Evolutionary conservation across 164 flowering plant genomes (phyloP).

Genomic region (Kingdonia uniflora): DNA sequence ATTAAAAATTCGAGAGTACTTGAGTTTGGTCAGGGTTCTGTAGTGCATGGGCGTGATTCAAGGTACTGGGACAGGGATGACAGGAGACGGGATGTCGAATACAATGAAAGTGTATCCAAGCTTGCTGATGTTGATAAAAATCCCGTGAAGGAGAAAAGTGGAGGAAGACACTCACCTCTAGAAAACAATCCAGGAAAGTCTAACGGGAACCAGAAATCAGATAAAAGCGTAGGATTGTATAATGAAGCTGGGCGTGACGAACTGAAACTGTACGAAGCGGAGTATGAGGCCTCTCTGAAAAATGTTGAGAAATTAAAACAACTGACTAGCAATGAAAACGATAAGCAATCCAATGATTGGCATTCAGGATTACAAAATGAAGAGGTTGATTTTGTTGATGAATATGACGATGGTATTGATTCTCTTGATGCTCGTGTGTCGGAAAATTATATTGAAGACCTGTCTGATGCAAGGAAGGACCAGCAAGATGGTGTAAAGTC

Average conservation of each 20-base stretch:
- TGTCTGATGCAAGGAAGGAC: slow-evolving; percentile 13
- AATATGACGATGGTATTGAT: slow-evolving; percentile 79
- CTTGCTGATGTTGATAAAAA: slow-evolving; percentile 16
- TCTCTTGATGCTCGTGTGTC: slow-evolving; percentile 37
- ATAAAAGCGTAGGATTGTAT: slow-evolving; percentile 50
- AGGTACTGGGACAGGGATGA: slow-evolving; percentile 97
- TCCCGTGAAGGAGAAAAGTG: slow-evolving; percentile 13
- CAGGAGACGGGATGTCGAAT: slow-evolving; percentile 87
- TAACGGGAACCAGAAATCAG: slow-evolving; percentile 7
- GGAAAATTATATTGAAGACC: slow-evolving; percentile 27
- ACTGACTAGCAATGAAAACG: slow-evolving; percentile 14
- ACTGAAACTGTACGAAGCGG: slow-evolving; percentile 74
- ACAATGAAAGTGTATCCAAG: slow-evolving; percentile 55
- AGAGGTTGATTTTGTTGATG: slow-evolving; percentile 47
- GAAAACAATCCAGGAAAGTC: slow-evolving; percentile 12
- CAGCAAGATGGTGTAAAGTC: slow-evolving; percentile 12
- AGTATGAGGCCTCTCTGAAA: slow-evolving; percentile 73
- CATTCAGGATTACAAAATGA: slow-evolving; percentile 18
- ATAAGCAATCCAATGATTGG: slow-evolving; percentile 17
- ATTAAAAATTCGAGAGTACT: slow-evolving; percentile 35
- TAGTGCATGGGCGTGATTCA: slow-evolving; percentile 66
- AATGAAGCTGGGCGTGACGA: slow-evolving; percentile 96
- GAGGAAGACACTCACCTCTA: slow-evolving; percentile 10
- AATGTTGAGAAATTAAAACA: slow-evolving; percentile 21
- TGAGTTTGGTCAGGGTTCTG: slow-evolving; percentile 67